Percentiles rank a stretch among this genome's conserved stretches.
Conservation (phyloP, 129 eudicot species). For the Centella asiatica region DNA sequence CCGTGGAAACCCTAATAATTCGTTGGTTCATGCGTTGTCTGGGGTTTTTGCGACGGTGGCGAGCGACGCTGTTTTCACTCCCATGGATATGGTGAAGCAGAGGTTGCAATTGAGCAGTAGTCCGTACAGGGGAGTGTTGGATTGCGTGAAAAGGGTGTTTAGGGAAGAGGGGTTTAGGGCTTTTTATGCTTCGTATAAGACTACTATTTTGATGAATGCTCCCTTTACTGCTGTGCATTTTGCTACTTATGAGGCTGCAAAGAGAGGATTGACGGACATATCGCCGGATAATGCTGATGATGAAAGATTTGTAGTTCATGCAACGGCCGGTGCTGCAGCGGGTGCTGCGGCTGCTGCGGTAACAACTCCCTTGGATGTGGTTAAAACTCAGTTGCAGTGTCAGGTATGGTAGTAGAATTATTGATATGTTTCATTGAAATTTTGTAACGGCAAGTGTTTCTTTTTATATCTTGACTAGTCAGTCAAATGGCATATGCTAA, state of each 20-base stretch:
- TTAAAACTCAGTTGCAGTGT: conserved; percentile 84
- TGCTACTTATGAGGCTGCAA: conserved; percentile 76
- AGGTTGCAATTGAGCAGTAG: conserved; percentile 61
- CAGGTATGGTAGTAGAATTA: conserved; percentile 40
- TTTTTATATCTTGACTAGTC: not conserved
- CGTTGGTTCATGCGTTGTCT: conserved; percentile 52
- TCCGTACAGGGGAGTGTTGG: conserved; percentile 59
- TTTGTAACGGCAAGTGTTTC: not conserved
- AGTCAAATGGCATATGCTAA: too few relatives aligned
- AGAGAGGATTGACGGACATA: conserved; percentile 48
- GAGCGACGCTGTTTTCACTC: conserved; percentile 81
- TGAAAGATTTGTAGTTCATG: conserved; percentile 72
- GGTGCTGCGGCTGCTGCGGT: conserved; percentile 73
- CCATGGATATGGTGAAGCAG: conserved; percentile 95
- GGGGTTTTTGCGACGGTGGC: conserved; percentile 80
- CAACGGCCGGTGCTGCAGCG: conserved; percentile 87
- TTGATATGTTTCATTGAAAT: not conserved
- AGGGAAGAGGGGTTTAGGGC: conserved; percentile 76
- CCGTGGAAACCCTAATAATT: conserved; percentile 31
- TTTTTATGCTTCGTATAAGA: conserved; percentile 71
- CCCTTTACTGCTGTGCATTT: conserved; percentile 86
- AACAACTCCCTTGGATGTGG: conserved; percentile 88
- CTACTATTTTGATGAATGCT: conserved; percentile 83
- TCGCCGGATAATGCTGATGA: conserved; percentile 44
- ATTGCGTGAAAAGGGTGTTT: conserved; percentile 54